Evolutionary conservation across 2,329 filamentous ascomycete species (phyloP).

Genomic region (Fusarium virguliforme): DNA sequence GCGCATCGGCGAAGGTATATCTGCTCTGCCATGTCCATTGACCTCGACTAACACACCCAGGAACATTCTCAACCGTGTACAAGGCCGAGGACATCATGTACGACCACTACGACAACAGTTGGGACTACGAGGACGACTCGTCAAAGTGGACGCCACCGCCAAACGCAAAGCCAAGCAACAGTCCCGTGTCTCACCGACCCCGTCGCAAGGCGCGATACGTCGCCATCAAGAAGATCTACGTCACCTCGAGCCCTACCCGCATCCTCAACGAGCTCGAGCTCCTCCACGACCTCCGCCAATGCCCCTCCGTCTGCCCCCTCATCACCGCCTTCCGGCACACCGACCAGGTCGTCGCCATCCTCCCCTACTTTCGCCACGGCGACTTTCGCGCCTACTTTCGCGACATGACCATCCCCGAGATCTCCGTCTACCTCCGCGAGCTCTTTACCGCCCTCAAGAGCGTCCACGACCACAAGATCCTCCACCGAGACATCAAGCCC

Average conservation of each 20-base stretch:
- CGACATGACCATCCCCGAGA: slow-evolving; percentile 87
- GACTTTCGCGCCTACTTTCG: slow-evolving; percentile 97
- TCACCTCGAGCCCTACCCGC: slow-evolving; percentile 92
- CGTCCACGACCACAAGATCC: slow-evolving; percentile 87
- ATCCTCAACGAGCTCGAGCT: slow-evolving; percentile 98
- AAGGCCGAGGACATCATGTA: slow-evolving; percentile 96
- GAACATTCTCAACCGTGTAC: slow-evolving; percentile 98
- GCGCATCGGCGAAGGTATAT: slow-evolving; percentile 91
- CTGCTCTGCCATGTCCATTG: slow-evolving; percentile 1
- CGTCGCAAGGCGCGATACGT: slow-evolving; percentile 78
- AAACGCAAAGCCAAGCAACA: slow-evolving; percentile 71
- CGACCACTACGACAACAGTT: slow-evolving; percentile 85
- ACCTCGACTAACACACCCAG: slow-evolving; percentile 63
- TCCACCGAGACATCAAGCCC: slow-evolving; percentile 97
- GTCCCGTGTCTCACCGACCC: slow-evolving; percentile 53
- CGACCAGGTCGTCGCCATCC: slow-evolving; percentile 94
- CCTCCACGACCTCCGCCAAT: slow-evolving; percentile 87
- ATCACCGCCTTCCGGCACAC: slow-evolving; percentile 97
- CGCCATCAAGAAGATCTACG: slow-evolving; percentile 99
- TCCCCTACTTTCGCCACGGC: slow-evolving; percentile 95
- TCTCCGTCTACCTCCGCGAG: slow-evolving; percentile 89
- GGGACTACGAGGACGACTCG: slow-evolving; percentile 82
- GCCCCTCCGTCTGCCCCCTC: slow-evolving; percentile 89
- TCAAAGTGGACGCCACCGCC: slow-evolving; percentile 81
- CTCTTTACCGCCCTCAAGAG: slow-evolving; percentile 88